Base-by-base conservation (phyloP, 139 green algal genomes). In the Eudorina sp. region DNA sequence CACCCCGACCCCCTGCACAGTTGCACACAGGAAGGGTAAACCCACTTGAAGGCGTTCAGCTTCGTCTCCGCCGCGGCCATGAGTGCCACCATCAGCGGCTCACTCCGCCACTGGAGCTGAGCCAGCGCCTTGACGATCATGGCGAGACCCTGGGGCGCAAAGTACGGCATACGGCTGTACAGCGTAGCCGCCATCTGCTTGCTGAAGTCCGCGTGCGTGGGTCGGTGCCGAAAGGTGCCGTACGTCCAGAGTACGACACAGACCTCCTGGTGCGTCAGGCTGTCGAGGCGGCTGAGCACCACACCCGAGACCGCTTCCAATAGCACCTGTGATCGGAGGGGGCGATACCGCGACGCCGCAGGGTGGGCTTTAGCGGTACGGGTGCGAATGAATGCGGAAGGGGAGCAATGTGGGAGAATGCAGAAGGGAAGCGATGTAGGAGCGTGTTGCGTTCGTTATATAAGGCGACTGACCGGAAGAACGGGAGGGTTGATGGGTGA, bases 171-270 rank as follows among this genome's bases (percentile, higher is more conserved):
- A 1, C 83, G 83, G 14, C 0, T 19, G 68, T 81, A 72, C 36
- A 88, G 36, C 46, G 21, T 53, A 2, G 48, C 68, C 25, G 83
- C 68, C 68, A 88, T 1, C 7, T 38, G n/a, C 36, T 29, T 40
- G 14, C 23, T 41, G 11, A 81, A 88, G 38, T 80, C 83, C 45
- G 68, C 62, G 14, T 81, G 48, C 0, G 36, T 36, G 51, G 83
- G 83, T 0, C 83, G 83, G 83, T 88, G 83, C 25, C 53, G 68
- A 69, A 93, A 93, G n/a, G 87, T 75, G 45, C 86, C 90, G 69
- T 89, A 91, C 27, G 55, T 73, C 90, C 90, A 91, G 46, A 91
- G 70, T 58, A 85, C 70, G 16, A 89, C 45, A 19, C 79, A 70
- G 46, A 92, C 60, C 36, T 92, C 85, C 38, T 72, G 66, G 48